phyloP scores from a whole-genome alignment of 768 basidiomycete species.

The Cyclocybe aegerita region DNA sequence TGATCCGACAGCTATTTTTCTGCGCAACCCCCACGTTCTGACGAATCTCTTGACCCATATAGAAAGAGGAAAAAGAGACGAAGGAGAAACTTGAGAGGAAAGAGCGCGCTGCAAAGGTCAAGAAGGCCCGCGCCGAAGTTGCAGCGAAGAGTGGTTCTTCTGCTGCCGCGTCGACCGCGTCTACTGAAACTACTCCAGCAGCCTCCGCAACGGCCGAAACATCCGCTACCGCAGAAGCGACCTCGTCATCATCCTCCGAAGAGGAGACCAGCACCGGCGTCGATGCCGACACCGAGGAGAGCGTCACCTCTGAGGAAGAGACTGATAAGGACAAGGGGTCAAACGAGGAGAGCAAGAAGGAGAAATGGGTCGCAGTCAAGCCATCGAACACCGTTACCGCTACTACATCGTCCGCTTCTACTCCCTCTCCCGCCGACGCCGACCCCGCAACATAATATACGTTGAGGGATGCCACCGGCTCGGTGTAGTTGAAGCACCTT shows the following conservation, averaged over 20 bases:
- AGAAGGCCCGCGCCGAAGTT: slow-evolving; percentile 47
- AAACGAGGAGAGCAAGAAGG: slow-evolving; percentile 41
- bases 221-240: slow-evolving; percentile 27
- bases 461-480: not conserved
- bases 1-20: slow-evolving; percentile 3
- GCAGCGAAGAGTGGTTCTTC: slow-evolving; percentile 40
- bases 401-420: slow-evolving; percentile 18
- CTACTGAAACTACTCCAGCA: slow-evolving; percentile 35
- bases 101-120: slow-evolving; percentile 27
- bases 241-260: slow-evolving; percentile 48
- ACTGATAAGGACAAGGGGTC: slow-evolving; percentile 38
- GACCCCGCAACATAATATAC: slow-evolving; percentile 14
- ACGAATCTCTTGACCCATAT: slow-evolving; percentile 11
- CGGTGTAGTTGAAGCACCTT: not conserved
- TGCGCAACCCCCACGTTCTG: slow-evolving; percentile 15
- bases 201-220: slow-evolving; percentile 20
- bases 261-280: slow-evolving; percentile 59
- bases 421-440: slow-evolving; percentile 16
- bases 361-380: slow-evolving; percentile 82
- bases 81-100: slow-evolving; percentile 63
- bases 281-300: slow-evolving; percentile 77
- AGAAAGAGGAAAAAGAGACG: slow-evolving; percentile 53
- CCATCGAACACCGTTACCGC: slow-evolving; percentile 30
- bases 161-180: slow-evolving; percentile 26
- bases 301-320: slow-evolving; percentile 76